phyloP scores from a whole-genome alignment of 768 basidiomycete genomes.

The Hebeloma cylindrosporum region DNA sequence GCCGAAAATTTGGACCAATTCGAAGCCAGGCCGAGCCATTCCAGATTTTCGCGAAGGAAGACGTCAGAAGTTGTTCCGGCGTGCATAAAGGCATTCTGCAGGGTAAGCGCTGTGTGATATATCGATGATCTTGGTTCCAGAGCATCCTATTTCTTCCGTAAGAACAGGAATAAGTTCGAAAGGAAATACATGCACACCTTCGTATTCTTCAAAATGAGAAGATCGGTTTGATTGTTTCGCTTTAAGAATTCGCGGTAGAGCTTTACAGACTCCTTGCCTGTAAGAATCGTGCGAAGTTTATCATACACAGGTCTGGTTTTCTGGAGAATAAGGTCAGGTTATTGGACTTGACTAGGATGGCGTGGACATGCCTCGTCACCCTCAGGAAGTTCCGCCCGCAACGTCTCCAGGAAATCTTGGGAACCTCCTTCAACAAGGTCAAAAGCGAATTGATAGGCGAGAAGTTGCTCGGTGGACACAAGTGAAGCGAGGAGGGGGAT shows the following conservation, averaged over 20 bases:
- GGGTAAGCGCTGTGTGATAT: slow-evolving; percentile 93
- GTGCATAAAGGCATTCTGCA: slow-evolving; percentile 98
- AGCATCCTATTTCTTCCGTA: slow-evolving; percentile 58
- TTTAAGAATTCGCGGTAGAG: slow-evolving; percentile 94
- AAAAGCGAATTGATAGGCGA: slow-evolving; percentile 95
- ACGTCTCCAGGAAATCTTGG: slow-evolving; percentile 85
- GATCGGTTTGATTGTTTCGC: slow-evolving; percentile 90
- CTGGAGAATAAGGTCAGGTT: slow-evolving; percentile 32
- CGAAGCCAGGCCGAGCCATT: slow-evolving; percentile 92
- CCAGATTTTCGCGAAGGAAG: slow-evolving; percentile 93
- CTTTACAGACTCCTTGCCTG: slow-evolving; percentile 89
- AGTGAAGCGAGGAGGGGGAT: slow-evolving; percentile 72
- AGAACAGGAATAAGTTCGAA: background rate
- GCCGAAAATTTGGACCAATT: slow-evolving; percentile 99
- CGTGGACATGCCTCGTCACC: slow-evolving; percentile 55
- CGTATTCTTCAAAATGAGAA: slow-evolving; percentile 88
- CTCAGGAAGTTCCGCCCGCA: slow-evolving; percentile 67
- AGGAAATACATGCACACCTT: slow-evolving; percentile 52
- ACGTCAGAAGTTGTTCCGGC: slow-evolving; percentile 95
- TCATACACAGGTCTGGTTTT: slow-evolving; percentile 63
- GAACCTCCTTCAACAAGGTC: slow-evolving; percentile 93
- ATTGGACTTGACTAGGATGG: background rate
- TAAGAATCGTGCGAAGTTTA: slow-evolving; percentile 79
- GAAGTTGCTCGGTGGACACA: slow-evolving; percentile 64
- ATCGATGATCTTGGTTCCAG: slow-evolving; percentile 94